Conservation (phyloP, 1,139 yeast genomes). For the Sugiyamaella neomexicana region DNA sequence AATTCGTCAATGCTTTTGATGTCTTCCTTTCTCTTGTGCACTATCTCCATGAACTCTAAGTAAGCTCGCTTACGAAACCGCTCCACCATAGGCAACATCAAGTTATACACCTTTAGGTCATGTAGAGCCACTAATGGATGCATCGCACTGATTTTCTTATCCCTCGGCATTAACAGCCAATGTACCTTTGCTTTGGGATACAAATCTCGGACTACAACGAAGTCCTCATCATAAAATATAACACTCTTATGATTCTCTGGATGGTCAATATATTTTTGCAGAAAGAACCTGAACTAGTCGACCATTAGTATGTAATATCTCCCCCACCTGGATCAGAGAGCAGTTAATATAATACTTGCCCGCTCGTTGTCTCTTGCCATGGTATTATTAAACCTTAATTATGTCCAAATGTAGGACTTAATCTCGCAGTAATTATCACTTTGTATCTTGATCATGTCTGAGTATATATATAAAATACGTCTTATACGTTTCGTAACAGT, state of each 20-base stretch:
- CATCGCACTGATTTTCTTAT: constrained; percentile 41
- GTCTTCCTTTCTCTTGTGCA: constrained; percentile 7
- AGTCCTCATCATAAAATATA: constrained; percentile 52
- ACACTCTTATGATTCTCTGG: constrained; percentile 41
- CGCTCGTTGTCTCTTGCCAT: neutral
- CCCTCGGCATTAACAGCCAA: constrained; percentile 60
- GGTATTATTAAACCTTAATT: too few relatives aligned
- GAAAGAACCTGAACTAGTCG: constrained; percentile 18
- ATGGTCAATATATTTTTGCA: constrained; percentile 40
- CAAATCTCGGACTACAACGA: constrained; percentile 57
- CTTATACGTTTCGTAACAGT: too few relatives aligned
- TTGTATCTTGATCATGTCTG: too few relatives aligned
- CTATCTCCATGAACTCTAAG: constrained; percentile 37
- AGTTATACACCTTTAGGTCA: constrained; percentile 40
- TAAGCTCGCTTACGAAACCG: constrained; percentile 47
- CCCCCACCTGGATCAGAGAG: neutral
- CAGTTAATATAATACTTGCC: too few relatives aligned
- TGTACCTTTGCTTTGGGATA: constrained; percentile 69
- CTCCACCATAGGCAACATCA: constrained; percentile 46
- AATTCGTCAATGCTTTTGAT: neutral
- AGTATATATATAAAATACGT: too few relatives aligned
- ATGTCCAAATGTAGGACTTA: too few relatives aligned
- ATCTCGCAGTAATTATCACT: too few relatives aligned
- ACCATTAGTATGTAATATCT: constrained; percentile 7
- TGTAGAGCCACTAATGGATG: constrained; percentile 60